Conservation (phyloP, 2,329 filamentous ascomycete genomes). For the Alternaria longipes region DNA sequence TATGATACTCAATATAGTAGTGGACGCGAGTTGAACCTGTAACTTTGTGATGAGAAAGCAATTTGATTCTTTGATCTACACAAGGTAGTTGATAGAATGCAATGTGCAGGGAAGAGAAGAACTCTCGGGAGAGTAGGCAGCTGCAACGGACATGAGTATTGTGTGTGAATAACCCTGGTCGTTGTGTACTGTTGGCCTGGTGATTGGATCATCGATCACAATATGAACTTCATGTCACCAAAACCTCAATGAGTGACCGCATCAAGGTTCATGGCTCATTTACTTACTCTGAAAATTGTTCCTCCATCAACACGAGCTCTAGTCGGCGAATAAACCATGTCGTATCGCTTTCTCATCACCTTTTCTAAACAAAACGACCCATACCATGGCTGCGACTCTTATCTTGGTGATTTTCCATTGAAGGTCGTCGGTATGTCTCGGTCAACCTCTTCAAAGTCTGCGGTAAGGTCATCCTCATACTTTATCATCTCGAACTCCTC, state of each 20-base stretch:
- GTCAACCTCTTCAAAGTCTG: not conserved
- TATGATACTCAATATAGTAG: not conserved
- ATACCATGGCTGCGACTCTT: not conserved
- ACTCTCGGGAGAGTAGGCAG: not conserved
- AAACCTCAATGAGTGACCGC: not conserved
- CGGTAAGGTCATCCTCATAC: not conserved
- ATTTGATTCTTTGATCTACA: not conserved
- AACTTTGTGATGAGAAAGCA: not conserved
- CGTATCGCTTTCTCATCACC: not conserved
- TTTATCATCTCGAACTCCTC: not conserved
- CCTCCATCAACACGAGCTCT: not conserved
- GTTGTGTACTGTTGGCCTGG: not conserved
- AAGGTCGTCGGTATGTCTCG: not conserved
- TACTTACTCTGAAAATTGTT: not conserved
- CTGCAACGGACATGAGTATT: not conserved
- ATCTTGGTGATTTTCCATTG: not conserved
- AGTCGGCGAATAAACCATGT: not conserved
- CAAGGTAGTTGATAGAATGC: no score
- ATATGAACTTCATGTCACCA: not conserved
- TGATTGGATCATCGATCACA: not conserved
- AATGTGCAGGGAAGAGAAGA: not conserved
- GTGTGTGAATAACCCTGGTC: not conserved
- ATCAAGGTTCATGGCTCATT: not conserved
- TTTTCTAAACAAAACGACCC: accelerated
- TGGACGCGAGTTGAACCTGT: not conserved